Evolutionary conservation across 768 basidiomycete genomes (phyloP).

Genomic region (Suillus subaureus): DNA sequence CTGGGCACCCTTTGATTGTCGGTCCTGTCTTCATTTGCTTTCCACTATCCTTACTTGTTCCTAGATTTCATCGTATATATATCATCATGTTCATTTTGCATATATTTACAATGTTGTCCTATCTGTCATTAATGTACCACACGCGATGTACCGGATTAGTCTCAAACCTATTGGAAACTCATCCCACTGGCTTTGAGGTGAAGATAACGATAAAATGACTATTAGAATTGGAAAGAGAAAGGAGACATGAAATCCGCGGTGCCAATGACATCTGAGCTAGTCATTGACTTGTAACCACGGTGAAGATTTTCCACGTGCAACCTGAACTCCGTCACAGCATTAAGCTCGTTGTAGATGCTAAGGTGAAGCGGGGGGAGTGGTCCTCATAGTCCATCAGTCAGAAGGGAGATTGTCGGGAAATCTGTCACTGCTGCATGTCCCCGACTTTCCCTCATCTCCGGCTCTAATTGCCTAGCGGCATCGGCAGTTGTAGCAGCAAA

Average conservation of each 20-base stretch:
- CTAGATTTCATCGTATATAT: conserved; percentile 16
- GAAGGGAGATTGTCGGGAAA: conserved; percentile 1
- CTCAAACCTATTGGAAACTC: conserved; percentile 13
- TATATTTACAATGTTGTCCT: conserved; percentile 19
- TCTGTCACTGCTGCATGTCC: conserved; percentile 6
- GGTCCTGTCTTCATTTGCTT: conserved; percentile 9
- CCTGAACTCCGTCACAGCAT: background rate
- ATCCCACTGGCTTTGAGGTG: background rate
- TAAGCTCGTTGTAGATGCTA: conserved; percentile 3
- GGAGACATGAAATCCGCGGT: background rate
- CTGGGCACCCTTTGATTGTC: conserved; percentile 26
- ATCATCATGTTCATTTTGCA: conserved; percentile 14
- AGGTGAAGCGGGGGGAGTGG: background rate
- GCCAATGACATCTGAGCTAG: conserved; percentile 4
- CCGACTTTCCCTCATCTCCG: background rate
- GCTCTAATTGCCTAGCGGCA: background rate
- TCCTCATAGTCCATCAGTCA: conserved; percentile 3
- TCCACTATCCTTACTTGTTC: conserved; percentile 16
- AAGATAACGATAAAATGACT: conserved; percentile 7
- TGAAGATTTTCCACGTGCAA: background rate
- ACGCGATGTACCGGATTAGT: conserved; percentile 26
- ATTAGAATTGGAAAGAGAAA: conserved; percentile 2
- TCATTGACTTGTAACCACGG: background rate
- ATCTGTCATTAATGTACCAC: conserved; percentile 33
- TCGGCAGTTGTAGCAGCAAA: background rate